These are phyloP conservation scores for Mallotus repandus DNA, from an alignment of 441 rosid genomes.

Conservation along the genomic window DNA sequence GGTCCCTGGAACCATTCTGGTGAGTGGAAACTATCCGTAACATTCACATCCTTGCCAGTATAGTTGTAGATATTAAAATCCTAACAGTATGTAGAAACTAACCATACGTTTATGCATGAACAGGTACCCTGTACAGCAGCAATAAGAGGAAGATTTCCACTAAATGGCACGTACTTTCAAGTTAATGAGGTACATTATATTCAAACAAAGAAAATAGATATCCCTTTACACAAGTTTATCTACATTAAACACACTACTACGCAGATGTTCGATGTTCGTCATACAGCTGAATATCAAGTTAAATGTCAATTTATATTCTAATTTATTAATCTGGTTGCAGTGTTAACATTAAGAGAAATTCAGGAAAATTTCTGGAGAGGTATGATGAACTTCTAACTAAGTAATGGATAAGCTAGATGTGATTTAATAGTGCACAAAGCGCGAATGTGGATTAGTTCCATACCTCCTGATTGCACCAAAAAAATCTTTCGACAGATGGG, in stretches of 20 bases:
- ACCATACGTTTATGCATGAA: neutral
- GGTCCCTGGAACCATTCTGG: constrained; percentile 22
- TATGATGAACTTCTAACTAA: neutral
- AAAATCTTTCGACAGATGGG: neutral
- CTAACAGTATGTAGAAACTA: neutral
- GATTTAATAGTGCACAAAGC: too few species aligned
- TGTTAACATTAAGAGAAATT: neutral
- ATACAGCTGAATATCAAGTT: too few species aligned
- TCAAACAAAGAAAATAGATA: too few species aligned
- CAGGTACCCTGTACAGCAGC: constrained; percentile 67
- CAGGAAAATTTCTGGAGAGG: constrained; percentile 21
- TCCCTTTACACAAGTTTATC: too few species aligned
- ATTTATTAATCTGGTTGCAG: neutral
- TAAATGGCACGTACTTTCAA: constrained; percentile 74
- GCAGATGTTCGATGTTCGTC: too few species aligned
- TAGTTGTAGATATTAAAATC: neutral
- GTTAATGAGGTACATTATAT: constrained; percentile 47
- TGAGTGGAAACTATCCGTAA: neutral
- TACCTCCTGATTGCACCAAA: too few species aligned
- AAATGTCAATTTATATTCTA: too few species aligned
- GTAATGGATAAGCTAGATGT: neutral
- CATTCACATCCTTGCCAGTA: neutral
- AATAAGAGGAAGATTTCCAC: constrained; percentile 47
- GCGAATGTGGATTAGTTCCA: too few species aligned
- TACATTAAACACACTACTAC: too few species aligned